A percentile compares a stretch with the other conserved stretches of the same genome.
Evolutionary conservation across 169 alveolate species (phyloP).

Genomic region (Plasmodium blacklocki): DNA sequence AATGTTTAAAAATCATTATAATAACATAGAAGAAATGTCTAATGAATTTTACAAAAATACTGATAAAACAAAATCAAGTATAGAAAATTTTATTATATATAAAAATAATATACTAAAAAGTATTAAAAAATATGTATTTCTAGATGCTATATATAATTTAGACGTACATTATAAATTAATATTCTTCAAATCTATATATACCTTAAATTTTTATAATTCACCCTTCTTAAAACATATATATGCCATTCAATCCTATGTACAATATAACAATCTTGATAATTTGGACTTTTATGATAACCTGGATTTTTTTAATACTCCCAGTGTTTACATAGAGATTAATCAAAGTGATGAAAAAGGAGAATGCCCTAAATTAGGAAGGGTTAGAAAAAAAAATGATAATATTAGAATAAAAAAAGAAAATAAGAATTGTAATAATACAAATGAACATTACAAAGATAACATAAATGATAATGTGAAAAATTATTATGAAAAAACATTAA

Average conservation of each 20-base stretch:
- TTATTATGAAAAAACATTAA: neutral
- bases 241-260: conserved; percentile 13
- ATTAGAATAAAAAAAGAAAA: neutral
- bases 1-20: conserved; percentile 59
- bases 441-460: neutral
- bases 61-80: conserved; percentile 8
- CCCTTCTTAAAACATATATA: conserved; percentile 38
- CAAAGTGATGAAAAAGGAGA: neutral
- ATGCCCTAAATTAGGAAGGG: neutral
- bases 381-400: neutral
- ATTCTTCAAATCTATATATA: conserved; percentile 59
- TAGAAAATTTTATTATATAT: conserved; percentile 35
- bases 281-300: conserved; percentile 36
- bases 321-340: conserved; percentile 4
- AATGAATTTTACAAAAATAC: conserved; percentile 36
- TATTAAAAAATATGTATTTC: conserved; percentile 51
- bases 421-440: neutral
- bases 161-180: conserved; percentile 45
- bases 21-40: conserved; percentile 21
- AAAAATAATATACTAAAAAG: conserved; percentile 52
- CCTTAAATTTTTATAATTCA: conserved; percentile 58
- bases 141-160: conserved; percentile 53
- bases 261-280: conserved; percentile 13
- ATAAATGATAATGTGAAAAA: neutral
- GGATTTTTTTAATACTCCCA: conserved; percentile 31